These are phyloP conservation scores for Diddensiella transvaalensis DNA, from an alignment of 805 yeast genomes.

Conservation along the genomic window DNA sequence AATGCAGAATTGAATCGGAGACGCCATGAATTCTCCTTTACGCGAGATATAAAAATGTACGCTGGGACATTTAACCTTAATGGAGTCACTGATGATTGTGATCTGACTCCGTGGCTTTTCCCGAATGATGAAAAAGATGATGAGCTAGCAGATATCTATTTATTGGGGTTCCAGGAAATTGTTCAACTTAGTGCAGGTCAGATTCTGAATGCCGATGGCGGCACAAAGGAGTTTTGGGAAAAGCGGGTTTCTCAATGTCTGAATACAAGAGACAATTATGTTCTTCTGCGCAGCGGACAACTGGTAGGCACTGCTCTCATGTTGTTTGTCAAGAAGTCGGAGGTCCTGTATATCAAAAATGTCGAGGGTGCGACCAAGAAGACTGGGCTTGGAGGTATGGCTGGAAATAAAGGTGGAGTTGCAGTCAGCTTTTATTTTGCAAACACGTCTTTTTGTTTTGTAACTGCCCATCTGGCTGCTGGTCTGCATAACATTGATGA, in stretches of 20 bases:
- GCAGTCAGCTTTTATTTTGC: constrained; percentile 86
- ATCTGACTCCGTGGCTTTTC: constrained; percentile 74
- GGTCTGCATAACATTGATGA: constrained; percentile 80
- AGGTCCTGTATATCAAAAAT: constrained; percentile 60
- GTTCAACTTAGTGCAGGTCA: constrained; percentile 92
- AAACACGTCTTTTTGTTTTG: constrained; percentile 72
- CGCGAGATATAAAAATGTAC: constrained; percentile 58
- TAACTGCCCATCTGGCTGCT: constrained; percentile 93
- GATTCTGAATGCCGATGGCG: constrained; percentile 78
- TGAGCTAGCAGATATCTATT: constrained; percentile 63
- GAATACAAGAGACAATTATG: constrained; percentile 55
- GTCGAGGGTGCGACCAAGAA: constrained; percentile 95
- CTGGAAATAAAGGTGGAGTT: constrained; percentile 96
- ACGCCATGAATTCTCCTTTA: constrained; percentile 53
- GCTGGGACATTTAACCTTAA: constrained; percentile 87
- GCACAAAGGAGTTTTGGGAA: constrained; percentile 79
- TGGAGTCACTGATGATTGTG: constrained; percentile 58
- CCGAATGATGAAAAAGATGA: constrained; percentile 42
- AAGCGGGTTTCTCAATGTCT: constrained; percentile 57
- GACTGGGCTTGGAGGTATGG: constrained; percentile 94
- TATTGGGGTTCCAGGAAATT: constrained; percentile 92
- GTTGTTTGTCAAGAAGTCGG: constrained; percentile 62
- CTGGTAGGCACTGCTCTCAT: constrained; percentile 83
- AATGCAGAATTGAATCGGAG: constrained; percentile 54
- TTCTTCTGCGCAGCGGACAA: constrained; percentile 76